Base-by-base conservation (phyloP, 2,329 filamentous ascomycete genomes). In the Neonectria punicea region DNA sequence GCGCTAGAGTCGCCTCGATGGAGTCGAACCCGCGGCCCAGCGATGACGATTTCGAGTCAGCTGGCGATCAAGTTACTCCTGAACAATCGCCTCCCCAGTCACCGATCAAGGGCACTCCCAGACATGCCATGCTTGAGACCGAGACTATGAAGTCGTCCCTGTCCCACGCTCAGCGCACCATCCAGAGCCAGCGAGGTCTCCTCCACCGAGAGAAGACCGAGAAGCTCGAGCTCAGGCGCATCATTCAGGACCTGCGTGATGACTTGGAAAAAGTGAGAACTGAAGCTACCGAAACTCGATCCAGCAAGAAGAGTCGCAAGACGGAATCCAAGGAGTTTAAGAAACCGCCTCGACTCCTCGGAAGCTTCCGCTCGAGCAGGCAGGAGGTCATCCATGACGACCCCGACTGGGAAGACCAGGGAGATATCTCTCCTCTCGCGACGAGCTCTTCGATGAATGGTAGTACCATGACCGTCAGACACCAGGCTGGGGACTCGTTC, bases 171-270 rank as follows among this genome's bases (percentile, higher is more conserved):
- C 96, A 98, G 78, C 90, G 95, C 63, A 98, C 97, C 81, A 98
- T 99, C 64, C 95, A 98, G 78, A 97, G 93, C 74, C 88, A 98
- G 72, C 94, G 97, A 80, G 94, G 92, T 78, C 97, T 94, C 74
- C 92, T 98, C 51, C 95, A 99, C 79, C 92, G 96, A 36, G 96
- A 99, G 80, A 99, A 98, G 89, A 98, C 95, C 0, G 96, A 99
- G 80, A 99, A 98, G 84, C 88, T 98, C 30, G 96, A 99, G 80
- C 87, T 98, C 58, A 94, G 93, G 80, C 92, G 95, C 65, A 93
- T 99, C 87, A 88, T 98, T 32, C 95, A 98, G 81, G 96, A 99
- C 74, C 92, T 95, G 25, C 90, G 94, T 39, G 96, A 99, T 76
- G 96, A 99, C 75, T 82, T 99, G 30, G 96, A 92, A 75, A 86